These are phyloP conservation scores for Xylaria sp. DNA, from an alignment of 2,329 filamentous ascomycete species.

Conservation along the genomic window DNA sequence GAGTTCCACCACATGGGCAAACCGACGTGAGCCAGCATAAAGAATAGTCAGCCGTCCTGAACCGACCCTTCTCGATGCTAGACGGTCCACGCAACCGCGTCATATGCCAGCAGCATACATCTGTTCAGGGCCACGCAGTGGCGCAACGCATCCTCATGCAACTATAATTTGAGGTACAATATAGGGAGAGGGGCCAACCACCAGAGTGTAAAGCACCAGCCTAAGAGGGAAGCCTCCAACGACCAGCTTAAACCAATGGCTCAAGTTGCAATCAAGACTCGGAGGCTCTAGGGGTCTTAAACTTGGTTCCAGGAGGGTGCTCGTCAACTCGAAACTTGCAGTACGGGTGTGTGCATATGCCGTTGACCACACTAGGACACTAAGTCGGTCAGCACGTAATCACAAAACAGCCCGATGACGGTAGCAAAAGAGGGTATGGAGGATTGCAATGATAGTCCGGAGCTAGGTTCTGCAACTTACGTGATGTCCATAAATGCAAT, in stretches of 20 bases:
- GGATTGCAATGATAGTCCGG: background rate
- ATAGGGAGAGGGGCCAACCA: too few relatives aligned
- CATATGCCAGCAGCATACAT: too few relatives aligned
- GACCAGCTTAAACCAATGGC: background rate
- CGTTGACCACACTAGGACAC: conserved; percentile 58
- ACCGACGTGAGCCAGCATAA: too few relatives aligned
- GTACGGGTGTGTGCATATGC: conserved; percentile 54
- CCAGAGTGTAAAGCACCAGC: background rate
- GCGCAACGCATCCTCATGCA: background rate
- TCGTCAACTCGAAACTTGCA: conserved; percentile 58
- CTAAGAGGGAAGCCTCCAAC: background rate
- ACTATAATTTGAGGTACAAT: background rate
- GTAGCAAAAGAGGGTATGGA: background rate
- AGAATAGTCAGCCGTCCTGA: too few relatives aligned
- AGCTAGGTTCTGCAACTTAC: conserved; percentile 42
- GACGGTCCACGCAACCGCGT: too few relatives aligned
- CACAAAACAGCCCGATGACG: conserved; percentile 14
- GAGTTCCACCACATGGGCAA: too few relatives aligned
- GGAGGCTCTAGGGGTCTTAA: conserved; percentile 33
- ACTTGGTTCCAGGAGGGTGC: conserved; percentile 61
- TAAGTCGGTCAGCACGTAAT: conserved; percentile 35
- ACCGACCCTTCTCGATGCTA: too few relatives aligned
- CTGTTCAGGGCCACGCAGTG: too few relatives aligned
- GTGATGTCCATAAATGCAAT: conserved; percentile 67
- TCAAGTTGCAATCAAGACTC: background rate